A percentile compares a stretch with the other conserved stretches of the same genome.
These are phyloP conservation scores for Lasiosphaeria ovina DNA, from an alignment of 495 filamentous ascomycete genomes.

Conservation along the genomic window DNA sequence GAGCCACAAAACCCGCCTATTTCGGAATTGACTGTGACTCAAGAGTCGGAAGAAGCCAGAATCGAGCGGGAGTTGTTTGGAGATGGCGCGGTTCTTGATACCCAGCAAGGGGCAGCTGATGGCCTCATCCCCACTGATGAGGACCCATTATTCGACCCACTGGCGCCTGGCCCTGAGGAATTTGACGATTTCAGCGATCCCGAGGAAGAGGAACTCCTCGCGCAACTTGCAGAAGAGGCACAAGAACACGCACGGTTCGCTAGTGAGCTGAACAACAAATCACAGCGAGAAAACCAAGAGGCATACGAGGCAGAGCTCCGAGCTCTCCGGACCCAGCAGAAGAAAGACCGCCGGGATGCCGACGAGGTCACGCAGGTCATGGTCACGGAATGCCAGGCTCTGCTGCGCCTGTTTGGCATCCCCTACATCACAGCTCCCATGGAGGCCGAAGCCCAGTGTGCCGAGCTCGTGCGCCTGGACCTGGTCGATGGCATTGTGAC, in stretches of 20 bases:
- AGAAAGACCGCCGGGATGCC: conserved; percentile 90
- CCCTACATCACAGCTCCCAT: conserved; percentile 97
- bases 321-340: conserved; percentile 85
- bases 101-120: conserved; percentile 1
- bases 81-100: conserved; percentile 5
- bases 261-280: conserved; percentile 73
- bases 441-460: conserved; percentile 98
- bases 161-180: conserved; percentile 33
- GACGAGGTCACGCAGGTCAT: conserved; percentile 94
- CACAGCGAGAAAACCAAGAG: conserved; percentile 58
- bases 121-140: conserved; percentile 14
- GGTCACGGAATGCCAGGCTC: conserved; percentile 90
- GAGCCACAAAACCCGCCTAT: neutral
- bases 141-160: conserved; percentile 36
- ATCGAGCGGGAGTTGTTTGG: conserved; percentile 28
- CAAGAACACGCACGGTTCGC: conserved; percentile 93
- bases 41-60: conserved; percentile 24
- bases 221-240: conserved; percentile 79
- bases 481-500: conserved; percentile 98
- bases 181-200: conserved; percentile 69
- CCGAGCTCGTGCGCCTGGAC: conserved; percentile 78
- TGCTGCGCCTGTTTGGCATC: conserved; percentile 85
- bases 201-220: conserved; percentile 85
- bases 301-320: conserved; percentile 86
- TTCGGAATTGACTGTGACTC: neutral